Conservation (phyloP, 2,329 filamentous ascomycete genomes). For the Penicillium hesseltinei region DNA sequence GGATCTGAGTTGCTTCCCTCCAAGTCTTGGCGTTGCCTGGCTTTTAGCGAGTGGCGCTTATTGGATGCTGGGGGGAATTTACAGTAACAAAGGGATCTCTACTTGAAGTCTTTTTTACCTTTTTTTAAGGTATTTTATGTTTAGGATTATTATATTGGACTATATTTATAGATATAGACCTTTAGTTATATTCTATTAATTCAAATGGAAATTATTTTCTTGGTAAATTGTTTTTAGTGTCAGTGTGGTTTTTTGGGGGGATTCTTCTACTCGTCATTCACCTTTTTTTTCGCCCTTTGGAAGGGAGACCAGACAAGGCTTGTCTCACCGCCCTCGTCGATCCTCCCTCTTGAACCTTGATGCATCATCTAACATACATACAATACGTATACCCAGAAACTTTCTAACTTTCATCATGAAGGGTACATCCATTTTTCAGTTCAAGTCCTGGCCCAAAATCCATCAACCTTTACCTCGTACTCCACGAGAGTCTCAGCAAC, state of each 20-base stretch:
- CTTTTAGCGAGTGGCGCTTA: constrained; percentile 36
- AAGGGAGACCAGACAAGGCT: neutral
- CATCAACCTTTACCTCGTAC: constrained; percentile 53
- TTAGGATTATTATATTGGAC: neutral
- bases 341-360: constrained; percentile 9
- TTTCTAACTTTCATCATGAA: constrained; percentile 47
- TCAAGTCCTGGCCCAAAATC: constrained; percentile 55
- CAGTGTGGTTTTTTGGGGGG: neutral
- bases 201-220: neutral
- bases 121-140: neutral
- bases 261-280: constrained; percentile 27
- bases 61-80: constrained; percentile 15
- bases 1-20: constrained; percentile 28
- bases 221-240: neutral
- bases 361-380: neutral
- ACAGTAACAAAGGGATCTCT: constrained; percentile 6
- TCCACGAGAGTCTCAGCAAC: constrained; percentile 56
- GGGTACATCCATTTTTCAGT: constrained; percentile 46
- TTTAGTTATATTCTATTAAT: neutral
- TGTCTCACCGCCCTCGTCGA: constrained; percentile 25
- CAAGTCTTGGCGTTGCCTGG: constrained; percentile 26
- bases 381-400: neutral
- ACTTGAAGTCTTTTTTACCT: neutral
- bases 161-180: neutral
- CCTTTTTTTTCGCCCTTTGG: constrained; percentile 9